These are phyloP conservation scores for Albizia julibrissin DNA, from an alignment of 306 rosid species.

Conservation along the genomic window DNA sequence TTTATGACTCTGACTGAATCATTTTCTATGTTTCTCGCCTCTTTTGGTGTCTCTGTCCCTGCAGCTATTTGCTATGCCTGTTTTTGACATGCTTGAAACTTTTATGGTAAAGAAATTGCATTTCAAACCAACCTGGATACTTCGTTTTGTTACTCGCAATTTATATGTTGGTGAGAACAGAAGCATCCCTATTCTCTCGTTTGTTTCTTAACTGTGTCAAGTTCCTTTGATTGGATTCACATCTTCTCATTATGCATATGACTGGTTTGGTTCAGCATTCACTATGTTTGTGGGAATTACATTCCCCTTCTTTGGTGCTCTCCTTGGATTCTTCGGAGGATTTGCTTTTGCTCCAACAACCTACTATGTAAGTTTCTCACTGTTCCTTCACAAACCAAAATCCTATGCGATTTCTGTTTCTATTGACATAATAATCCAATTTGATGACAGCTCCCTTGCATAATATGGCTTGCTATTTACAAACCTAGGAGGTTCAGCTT, in stretches of 20 bases:
- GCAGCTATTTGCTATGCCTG: slow-evolving; percentile 84
- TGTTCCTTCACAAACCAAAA: background rate
- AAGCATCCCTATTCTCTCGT: slow-evolving; percentile 19
- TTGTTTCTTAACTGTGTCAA: background rate
- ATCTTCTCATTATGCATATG: background rate
- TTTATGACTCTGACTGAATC: background rate
- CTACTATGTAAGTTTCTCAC: slow-evolving; percentile 56
- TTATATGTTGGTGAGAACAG: slow-evolving; percentile 70
- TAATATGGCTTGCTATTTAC: slow-evolving; percentile 65
- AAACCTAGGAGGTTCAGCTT: slow-evolving; percentile 61
- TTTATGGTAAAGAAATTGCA: slow-evolving; percentile 52
- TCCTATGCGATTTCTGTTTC: background rate
- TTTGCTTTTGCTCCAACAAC: slow-evolving; percentile 81
- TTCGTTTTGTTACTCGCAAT: slow-evolving; percentile 57
- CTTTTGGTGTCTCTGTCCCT: background rate
- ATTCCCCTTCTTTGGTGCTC: slow-evolving; percentile 69
- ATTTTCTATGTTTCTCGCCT: background rate
- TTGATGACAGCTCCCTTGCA: slow-evolving; percentile 63
- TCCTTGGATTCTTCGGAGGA: slow-evolving; percentile 76
- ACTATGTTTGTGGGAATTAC: slow-evolving; percentile 71
- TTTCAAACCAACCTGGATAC: slow-evolving; percentile 49
- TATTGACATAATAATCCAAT: background rate
- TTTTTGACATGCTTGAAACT: slow-evolving; percentile 81
- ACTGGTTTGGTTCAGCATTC: slow-evolving; percentile 46
- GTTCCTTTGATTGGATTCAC: background rate